phyloP scores from a whole-genome alignment of 208 protist genomes.

The Leishmania braziliensis region DNA sequence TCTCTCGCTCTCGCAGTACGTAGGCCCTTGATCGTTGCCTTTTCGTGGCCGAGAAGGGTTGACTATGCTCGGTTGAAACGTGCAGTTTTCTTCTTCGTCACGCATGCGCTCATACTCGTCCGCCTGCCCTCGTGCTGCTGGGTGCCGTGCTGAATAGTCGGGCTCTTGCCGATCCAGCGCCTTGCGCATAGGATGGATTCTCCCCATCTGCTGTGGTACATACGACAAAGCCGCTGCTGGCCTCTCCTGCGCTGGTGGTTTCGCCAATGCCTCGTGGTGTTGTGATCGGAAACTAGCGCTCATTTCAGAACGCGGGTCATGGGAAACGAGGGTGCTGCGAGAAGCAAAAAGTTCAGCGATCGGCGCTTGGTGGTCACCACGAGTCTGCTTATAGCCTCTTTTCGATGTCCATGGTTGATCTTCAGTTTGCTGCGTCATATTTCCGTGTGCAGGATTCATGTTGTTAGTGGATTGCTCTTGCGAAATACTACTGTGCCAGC shows the following conservation, averaged over 20 bases:
- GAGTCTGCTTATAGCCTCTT: conserved; percentile 18
- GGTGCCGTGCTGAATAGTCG: neutral
- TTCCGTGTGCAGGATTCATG: neutral
- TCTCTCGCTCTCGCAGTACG: neutral
- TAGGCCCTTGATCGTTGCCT: neutral
- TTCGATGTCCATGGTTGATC: neutral
- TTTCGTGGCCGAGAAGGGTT: conserved; percentile 3
- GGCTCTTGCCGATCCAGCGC: neutral
- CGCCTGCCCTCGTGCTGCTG: neutral
- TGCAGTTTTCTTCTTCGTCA: conserved; percentile 47
- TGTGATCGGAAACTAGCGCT: conserved; percentile 9
- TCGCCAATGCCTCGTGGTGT: neutral
- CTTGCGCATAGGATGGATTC: conserved; percentile 2
- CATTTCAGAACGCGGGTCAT: neutral
- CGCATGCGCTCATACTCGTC: conserved; percentile 12
- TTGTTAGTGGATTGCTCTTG: neutral
- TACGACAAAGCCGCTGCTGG: neutral
- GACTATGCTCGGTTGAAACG: conserved; percentile 43
- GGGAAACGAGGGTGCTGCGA: neutral
- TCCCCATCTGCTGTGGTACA: neutral
- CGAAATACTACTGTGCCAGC: neutral
- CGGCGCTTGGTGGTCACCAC: conserved; percentile 19
- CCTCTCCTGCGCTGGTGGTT: neutral
- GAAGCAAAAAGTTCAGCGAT: neutral
- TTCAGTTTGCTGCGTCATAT: neutral